Conservation (phyloP, 805 yeast species). For the Ogataea naganishii region DNA sequence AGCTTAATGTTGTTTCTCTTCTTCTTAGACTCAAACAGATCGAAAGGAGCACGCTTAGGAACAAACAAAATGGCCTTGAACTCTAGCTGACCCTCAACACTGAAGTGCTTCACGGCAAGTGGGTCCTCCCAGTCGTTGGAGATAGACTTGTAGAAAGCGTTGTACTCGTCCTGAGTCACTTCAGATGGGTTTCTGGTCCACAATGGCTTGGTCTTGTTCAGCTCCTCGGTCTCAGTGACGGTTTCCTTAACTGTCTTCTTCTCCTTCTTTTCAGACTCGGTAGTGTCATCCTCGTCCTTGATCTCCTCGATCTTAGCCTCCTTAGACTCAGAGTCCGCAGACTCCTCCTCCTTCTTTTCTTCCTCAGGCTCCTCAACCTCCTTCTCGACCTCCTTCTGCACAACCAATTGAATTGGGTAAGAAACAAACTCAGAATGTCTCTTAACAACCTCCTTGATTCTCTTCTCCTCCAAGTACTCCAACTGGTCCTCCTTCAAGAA, state of each 20-base stretch:
- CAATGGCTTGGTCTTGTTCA: slow-evolving; percentile 97
- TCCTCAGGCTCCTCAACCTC: slow-evolving; percentile 84
- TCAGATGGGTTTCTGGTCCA: slow-evolving; percentile 99
- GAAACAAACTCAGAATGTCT: slow-evolving; percentile 99
- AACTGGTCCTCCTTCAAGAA: slow-evolving; percentile 98
- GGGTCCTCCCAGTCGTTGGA: slow-evolving; percentile 99
- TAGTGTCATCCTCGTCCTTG: slow-evolving; percentile 60
- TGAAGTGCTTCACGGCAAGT: slow-evolving; percentile 98
- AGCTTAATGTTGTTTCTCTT: slow-evolving; percentile 98
- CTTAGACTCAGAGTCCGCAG: slow-evolving; percentile 46
- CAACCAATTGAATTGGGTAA: slow-evolving; percentile 97
- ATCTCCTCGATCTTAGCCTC: slow-evolving; percentile 72
- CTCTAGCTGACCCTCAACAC: slow-evolving; percentile 99
- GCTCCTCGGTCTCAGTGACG: slow-evolving; percentile 95
- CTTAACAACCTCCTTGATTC: slow-evolving; percentile 98
- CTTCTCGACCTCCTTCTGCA: slow-evolving; percentile 98
- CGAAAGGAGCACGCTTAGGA: slow-evolving; percentile 99
- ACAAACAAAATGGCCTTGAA: slow-evolving; percentile 95
- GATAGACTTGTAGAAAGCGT: slow-evolving; percentile 97
- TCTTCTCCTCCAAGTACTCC: slow-evolving; percentile 98
- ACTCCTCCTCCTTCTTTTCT: slow-evolving; percentile 37
- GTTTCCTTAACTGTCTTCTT: slow-evolving; percentile 86
- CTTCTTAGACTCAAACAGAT: slow-evolving; percentile 96
- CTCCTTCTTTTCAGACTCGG: slow-evolving; percentile 61
- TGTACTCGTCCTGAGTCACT: slow-evolving; percentile 96